These are phyloP conservation scores for Geosmithia flava DNA, from an alignment of 2,329 filamentous ascomycete species.

Conservation along the genomic window DNA sequence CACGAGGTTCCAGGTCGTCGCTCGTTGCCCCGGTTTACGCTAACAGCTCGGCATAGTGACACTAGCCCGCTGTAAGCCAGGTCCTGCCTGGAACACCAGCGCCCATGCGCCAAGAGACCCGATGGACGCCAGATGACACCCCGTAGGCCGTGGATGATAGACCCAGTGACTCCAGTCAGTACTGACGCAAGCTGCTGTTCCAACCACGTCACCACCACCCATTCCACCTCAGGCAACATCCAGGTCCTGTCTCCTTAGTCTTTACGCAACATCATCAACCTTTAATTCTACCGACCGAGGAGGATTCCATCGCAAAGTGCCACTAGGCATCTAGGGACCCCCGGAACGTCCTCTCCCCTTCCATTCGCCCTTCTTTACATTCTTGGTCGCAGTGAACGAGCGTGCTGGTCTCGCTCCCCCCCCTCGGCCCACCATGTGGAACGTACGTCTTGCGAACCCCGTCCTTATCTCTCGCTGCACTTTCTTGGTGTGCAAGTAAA, in stretches of 20 bases:
- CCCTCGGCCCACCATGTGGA: conserved; percentile 2
- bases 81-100: no score
- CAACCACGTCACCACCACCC: background rate
- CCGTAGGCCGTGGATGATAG: no score
- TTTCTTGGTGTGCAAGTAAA: background rate
- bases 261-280: background rate
- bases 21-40: no score
- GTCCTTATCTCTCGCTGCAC: background rate
- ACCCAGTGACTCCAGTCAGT: background rate
- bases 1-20: no score
- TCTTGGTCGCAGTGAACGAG: background rate
- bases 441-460: conserved; percentile 1
- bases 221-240: background rate
- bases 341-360: background rate
- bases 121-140: no score
- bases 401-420: background rate
- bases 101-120: no score
- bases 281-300: background rate
- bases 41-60: no score
- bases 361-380: background rate
- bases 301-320: background rate
- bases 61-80: no score
- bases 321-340: background rate
- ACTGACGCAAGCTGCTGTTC: background rate
- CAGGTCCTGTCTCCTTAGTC: background rate